Evolutionary conservation across 148 eudicot genomes (phyloP).

Genomic region (Rhododendron henanense): DNA sequence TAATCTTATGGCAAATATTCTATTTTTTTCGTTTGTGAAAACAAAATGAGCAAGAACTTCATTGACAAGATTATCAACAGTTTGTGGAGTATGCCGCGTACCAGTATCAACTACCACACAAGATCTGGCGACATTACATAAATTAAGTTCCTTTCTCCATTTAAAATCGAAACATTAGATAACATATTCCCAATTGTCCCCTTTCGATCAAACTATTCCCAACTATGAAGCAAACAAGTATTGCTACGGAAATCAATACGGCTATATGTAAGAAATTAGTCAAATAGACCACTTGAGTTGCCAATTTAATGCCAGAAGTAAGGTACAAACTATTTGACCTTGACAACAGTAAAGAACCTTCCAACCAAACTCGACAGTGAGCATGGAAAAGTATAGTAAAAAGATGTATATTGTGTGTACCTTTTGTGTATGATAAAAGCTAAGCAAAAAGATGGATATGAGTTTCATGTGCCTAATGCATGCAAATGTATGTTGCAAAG

Average conservation of each 20-base stretch:
- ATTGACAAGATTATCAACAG: background rate
- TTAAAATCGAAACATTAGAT: background rate
- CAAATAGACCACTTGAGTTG: background rate
- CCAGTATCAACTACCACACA: background rate
- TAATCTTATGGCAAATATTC: background rate
- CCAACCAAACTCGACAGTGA: background rate
- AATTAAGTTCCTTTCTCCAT: background rate
- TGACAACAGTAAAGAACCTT: background rate
- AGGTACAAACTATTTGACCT: background rate
- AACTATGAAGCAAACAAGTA: background rate
- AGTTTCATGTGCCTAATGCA: background rate
- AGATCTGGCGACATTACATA: background rate
- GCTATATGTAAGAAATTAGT: background rate
- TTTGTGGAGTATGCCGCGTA: background rate
- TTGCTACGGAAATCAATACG: background rate
- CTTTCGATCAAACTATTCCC: background rate
- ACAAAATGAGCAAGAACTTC: background rate
- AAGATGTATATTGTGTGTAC: background rate
- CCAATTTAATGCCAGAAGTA: background rate
- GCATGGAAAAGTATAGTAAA: background rate
- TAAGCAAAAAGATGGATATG: background rate
- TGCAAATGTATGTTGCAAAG: background rate
- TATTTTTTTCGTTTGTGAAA: background rate
- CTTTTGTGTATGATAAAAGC: background rate
- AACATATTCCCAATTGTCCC: background rate